These are phyloP conservation scores for Lactifluus hygrophoroides DNA, from an alignment of 768 basidiomycete species.

Conservation along the genomic window DNA sequence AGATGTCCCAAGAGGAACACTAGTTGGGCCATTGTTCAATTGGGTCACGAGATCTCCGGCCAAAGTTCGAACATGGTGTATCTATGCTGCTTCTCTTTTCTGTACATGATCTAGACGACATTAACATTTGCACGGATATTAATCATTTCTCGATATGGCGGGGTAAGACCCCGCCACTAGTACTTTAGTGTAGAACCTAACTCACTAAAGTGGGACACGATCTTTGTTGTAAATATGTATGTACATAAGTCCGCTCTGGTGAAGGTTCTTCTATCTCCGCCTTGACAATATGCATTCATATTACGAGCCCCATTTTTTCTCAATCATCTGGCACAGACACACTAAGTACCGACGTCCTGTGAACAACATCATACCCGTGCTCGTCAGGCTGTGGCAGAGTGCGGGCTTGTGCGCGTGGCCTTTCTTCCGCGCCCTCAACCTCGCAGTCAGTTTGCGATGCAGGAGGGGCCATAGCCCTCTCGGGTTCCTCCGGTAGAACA, in stretches of 20 bases:
- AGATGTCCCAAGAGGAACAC: background rate
- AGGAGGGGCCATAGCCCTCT: background rate
- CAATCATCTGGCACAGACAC: conserved; percentile 8
- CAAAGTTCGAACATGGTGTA: conserved; percentile 1
- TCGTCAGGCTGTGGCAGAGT: background rate
- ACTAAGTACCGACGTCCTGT: background rate
- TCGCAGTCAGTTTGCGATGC: background rate
- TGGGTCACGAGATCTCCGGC: background rate
- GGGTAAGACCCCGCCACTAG: too few relatives aligned
- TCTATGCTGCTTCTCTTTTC: background rate
- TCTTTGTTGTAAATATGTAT: too few relatives aligned
- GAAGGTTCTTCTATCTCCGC: too few relatives aligned
- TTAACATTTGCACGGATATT: background rate
- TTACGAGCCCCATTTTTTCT: background rate
- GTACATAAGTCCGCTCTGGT: too few relatives aligned
- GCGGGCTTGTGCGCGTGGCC: background rate
- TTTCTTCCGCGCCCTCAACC: background rate
- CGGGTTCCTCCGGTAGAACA: conserved; percentile 3
- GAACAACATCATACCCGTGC: background rate
- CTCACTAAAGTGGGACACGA: too few relatives aligned
- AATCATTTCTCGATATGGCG: too few relatives aligned
- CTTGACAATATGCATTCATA: too few relatives aligned
- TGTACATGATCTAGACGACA: background rate
- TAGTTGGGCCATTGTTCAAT: background rate
- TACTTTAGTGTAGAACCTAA: too few relatives aligned